phyloP scores from a whole-genome alignment of 2,329 filamentous ascomycete species.

The Gliomastix tumulicola region DNA sequence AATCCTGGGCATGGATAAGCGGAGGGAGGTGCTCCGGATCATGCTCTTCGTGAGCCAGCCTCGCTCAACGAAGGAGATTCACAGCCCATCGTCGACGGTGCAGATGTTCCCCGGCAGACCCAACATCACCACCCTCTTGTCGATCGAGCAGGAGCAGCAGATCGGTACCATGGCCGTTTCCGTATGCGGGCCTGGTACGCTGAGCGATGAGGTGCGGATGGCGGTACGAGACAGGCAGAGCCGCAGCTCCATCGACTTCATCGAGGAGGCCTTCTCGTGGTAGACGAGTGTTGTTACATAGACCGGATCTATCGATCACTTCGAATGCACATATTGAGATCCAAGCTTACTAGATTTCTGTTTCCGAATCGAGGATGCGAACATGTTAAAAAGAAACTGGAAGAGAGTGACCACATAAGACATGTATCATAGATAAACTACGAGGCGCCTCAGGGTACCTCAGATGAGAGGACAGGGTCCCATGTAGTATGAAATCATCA shows the following conservation, averaged over 20 bases:
- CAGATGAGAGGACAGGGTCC: too few relatives aligned
- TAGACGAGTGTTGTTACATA: conserved; percentile 23
- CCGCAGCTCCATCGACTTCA: conserved; percentile 64
- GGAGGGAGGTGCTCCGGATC: conserved; percentile 67
- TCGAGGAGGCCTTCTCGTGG: conserved; percentile 70
- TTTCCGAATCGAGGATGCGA: too few relatives aligned
- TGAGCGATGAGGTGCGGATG: conserved; percentile 68
- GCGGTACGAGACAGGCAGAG: conserved; percentile 60
- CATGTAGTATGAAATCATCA: too few relatives aligned
- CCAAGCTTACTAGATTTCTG: too few relatives aligned
- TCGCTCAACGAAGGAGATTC: conserved; percentile 71
- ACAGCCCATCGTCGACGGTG: conserved; percentile 68
- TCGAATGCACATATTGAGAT: too few relatives aligned
- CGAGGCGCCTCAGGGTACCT: too few relatives aligned
- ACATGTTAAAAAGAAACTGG: too few relatives aligned
- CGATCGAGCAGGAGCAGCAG: conserved; percentile 67
- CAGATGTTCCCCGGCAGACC: conserved; percentile 80
- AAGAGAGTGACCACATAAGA: too few relatives aligned
- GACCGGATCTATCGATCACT: neutral
- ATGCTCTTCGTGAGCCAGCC: conserved; percentile 73
- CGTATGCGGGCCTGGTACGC: conserved; percentile 66
- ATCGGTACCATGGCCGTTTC: conserved; percentile 67
- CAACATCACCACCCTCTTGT: conserved; percentile 65
- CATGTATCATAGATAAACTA: too few relatives aligned
- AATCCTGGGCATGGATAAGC: conserved; percentile 67